These are phyloP conservation scores for Aspergillus thermomutatus DNA, from an alignment of 2,329 filamentous ascomycete genomes.

Conservation along the genomic window DNA sequence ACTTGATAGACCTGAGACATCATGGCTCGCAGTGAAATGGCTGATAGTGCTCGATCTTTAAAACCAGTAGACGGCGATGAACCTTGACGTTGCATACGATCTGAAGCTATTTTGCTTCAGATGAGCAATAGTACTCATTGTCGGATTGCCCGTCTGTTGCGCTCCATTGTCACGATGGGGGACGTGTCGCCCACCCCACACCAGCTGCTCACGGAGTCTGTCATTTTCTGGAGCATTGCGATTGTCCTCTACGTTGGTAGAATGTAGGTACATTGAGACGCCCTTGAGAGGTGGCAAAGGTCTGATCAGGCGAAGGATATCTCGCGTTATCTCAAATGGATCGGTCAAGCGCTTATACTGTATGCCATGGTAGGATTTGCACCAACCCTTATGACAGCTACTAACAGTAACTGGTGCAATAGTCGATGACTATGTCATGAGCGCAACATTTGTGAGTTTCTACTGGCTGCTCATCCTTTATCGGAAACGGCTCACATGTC, in stretches of 20 bases:
- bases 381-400: neutral
- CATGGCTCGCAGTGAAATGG: neutral
- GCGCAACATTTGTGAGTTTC: constrained; percentile 33
- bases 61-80: neutral
- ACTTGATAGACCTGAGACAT: neutral
- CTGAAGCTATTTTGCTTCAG: neutral
- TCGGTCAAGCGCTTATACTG: constrained; percentile 26
- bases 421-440: constrained; percentile 41
- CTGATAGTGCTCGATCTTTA: neutral
- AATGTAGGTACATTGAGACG: constrained; percentile 21
- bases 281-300: constrained; percentile 1
- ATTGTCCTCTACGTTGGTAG: constrained; percentile 26
- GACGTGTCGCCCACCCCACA: constrained; percentile 27
- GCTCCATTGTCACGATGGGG: constrained; percentile 20
- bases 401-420: neutral
- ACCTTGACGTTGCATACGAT: neutral
- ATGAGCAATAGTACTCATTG: neutral
- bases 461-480: neutral
- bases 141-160: neutral
- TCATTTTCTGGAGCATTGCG: constrained; percentile 30
- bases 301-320: neutral
- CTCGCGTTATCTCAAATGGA: constrained; percentile 27
- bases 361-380: constrained; percentile 11
- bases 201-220: constrained; percentile 26
- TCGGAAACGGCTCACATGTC: neutral